These are phyloP conservation scores for Naganishia vishniacii DNA, from an alignment of 768 basidiomycete genomes.

Conservation along the genomic window DNA sequence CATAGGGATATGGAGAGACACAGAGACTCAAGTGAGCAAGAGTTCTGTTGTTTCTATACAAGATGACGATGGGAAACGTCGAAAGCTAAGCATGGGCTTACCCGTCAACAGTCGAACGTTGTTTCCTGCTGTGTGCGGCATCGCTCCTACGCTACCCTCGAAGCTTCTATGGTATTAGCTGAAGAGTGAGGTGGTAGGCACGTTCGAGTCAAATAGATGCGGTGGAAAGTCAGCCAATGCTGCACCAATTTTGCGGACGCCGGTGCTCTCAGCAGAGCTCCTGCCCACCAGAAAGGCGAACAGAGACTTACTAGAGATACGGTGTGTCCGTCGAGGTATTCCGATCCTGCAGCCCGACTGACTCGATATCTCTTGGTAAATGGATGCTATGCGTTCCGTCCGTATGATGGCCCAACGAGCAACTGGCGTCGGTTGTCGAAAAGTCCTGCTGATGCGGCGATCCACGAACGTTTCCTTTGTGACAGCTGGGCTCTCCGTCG, in stretches of 20 bases:
- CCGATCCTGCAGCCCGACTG: neutral
- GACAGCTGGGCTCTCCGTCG: neutral
- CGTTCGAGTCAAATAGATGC: neutral
- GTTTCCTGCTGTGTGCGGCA: constrained; percentile 45
- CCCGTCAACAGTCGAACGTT: constrained; percentile 49
- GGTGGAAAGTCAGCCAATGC: too few relatives aligned
- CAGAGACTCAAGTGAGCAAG: constrained; percentile 3
- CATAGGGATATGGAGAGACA: constrained; percentile 5
- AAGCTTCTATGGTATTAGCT: neutral
- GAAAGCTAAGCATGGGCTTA: constrained; percentile 29
- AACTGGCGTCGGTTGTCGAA: too few relatives aligned
- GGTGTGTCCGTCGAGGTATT: too few relatives aligned
- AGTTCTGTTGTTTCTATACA: constrained; percentile 5
- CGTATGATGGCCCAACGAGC: neutral
- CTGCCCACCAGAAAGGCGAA: too few relatives aligned
- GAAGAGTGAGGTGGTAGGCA: neutral
- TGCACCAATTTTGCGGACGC: too few relatives aligned
- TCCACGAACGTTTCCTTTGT: constrained; percentile 10
- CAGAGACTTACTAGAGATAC: too few relatives aligned
- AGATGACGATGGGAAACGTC: constrained; percentile 9
- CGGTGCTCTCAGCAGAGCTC: too few relatives aligned
- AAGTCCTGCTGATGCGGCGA: neutral
- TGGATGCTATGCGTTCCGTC: neutral
- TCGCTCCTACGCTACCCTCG: constrained; percentile 11
- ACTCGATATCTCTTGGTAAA: neutral